These are phyloP conservation scores for Syzygium grande DNA, from an alignment of 345 rosid genomes.

Conservation along the genomic window DNA sequence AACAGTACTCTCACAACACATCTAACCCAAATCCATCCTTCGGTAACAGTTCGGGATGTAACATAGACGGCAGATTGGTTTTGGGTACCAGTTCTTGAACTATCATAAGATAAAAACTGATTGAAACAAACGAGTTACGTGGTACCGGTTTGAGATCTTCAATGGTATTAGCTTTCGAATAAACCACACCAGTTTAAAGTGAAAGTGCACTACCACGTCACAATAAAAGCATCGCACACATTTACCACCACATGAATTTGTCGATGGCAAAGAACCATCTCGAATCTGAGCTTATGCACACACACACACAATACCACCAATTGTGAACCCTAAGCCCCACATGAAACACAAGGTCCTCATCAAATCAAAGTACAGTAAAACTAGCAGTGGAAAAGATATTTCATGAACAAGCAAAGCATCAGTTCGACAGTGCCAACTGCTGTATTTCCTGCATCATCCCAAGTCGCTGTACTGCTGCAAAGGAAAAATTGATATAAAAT, in stretches of 20 bases:
- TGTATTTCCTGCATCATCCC: not conserved
- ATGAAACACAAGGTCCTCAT: not conserved
- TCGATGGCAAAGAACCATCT: not conserved
- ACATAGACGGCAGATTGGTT: not conserved
- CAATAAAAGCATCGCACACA: not conserved
- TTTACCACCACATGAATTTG: not conserved
- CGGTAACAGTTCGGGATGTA: too few species aligned
- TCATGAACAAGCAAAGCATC: not conserved
- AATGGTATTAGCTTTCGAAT: not conserved
- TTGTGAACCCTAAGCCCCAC: not conserved
- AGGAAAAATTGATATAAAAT: too few species aligned
- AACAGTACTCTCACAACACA: not conserved
- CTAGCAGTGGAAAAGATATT: not conserved
- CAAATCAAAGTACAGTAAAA: not conserved
- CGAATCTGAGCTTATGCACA: not conserved
- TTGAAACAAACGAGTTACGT: rapidly evolving
- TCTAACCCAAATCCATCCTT: not conserved
- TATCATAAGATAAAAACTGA: rapidly evolving
- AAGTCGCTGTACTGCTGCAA: not conserved
- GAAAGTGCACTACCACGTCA: rapidly evolving
- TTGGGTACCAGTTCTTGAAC: rapidly evolving
- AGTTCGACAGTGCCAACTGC: not conserved
- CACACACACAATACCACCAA: not conserved
- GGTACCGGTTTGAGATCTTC: rapidly evolving
- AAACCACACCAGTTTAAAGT: not conserved